Evolutionary conservation across 164 flowering plant genomes (phyloP).

Genomic region (Akebia trifoliata): DNA sequence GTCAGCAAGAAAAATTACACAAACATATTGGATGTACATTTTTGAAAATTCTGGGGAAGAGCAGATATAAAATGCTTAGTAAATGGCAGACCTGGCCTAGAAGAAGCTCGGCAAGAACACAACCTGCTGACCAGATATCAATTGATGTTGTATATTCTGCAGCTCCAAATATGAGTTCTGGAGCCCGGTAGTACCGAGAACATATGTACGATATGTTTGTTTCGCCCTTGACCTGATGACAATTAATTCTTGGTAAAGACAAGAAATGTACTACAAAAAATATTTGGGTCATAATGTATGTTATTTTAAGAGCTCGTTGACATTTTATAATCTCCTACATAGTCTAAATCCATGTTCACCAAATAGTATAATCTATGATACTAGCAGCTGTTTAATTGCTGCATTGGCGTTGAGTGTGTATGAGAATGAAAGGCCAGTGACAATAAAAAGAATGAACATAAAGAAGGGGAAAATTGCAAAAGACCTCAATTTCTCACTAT

Average conservation of each 20-base stretch:
- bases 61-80: background rate
- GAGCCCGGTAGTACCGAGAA: constrained; percentile 92
- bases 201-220: constrained; percentile 93
- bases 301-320: too few relatives aligned
- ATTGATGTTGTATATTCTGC: constrained; percentile 89
- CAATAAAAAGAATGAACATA: too few relatives aligned
- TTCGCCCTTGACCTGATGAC: constrained; percentile 80
- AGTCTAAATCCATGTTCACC: too few relatives aligned
- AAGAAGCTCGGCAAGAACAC: constrained; percentile 93
- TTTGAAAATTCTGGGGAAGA: background rate
- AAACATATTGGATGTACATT: background rate
- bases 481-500: too few relatives aligned
- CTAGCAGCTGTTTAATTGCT: too few relatives aligned
- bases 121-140: constrained; percentile 99
- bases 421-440: too few relatives aligned
- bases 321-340: too few relatives aligned
- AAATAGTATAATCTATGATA: too few relatives aligned
- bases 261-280: background rate
- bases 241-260: background rate
- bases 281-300: too few relatives aligned
- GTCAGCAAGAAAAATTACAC: constrained; percentile 6
- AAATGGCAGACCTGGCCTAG: constrained; percentile 67
- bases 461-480: too few relatives aligned
- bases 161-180: constrained; percentile 96
- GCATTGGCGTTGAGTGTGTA: too few relatives aligned